These are phyloP conservation scores for Apiospora arundinis DNA, from an alignment of 2,329 filamentous ascomycete species.

Conservation along the genomic window DNA sequence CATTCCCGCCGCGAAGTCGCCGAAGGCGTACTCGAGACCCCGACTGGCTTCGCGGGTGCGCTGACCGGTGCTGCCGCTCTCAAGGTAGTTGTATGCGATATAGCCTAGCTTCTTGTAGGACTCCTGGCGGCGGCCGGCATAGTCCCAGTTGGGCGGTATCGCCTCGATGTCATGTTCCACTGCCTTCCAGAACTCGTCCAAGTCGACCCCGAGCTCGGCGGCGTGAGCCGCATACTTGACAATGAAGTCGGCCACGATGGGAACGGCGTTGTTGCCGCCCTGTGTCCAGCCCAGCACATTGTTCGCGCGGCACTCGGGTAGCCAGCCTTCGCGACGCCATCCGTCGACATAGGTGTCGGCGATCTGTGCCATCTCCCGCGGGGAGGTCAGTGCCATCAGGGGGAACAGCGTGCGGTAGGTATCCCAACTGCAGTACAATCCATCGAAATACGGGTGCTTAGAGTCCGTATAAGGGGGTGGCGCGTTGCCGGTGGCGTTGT, in stretches of 20 bases:
- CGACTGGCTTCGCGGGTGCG: conserved; percentile 10
- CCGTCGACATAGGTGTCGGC: conserved; percentile 7
- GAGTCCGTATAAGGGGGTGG: background rate
- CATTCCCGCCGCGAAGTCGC: conserved; percentile 14
- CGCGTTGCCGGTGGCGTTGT: conserved; percentile 18
- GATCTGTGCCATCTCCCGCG: conserved; percentile 17
- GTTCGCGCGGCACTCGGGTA: conserved; percentile 20
- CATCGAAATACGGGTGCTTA: conserved; percentile 9
- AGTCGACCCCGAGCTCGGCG: background rate
- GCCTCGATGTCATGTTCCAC: conserved; percentile 18
- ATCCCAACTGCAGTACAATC: conserved; percentile 23
- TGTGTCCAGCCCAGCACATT: conserved; percentile 7
- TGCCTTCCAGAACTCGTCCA: conserved; percentile 1
- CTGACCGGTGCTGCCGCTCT: conserved; percentile 7
- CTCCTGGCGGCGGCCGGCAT: conserved; percentile 5
- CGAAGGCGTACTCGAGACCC: conserved; percentile 17
- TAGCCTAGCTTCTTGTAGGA: conserved; percentile 1
- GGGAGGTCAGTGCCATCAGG: conserved; percentile 16
- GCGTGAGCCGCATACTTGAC: conserved; percentile 19
- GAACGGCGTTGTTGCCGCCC: conserved; percentile 17
- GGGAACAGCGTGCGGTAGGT: conserved; percentile 18
- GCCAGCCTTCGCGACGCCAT: conserved; percentile 10
- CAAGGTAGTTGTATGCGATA: conserved; percentile 16
- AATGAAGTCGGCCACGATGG: conserved; percentile 18
- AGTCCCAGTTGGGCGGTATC: conserved; percentile 13